These are phyloP conservation scores for Zea luxurians DNA, from an alignment of 176 grass and related monocot genomes.

Conservation along the genomic window DNA sequence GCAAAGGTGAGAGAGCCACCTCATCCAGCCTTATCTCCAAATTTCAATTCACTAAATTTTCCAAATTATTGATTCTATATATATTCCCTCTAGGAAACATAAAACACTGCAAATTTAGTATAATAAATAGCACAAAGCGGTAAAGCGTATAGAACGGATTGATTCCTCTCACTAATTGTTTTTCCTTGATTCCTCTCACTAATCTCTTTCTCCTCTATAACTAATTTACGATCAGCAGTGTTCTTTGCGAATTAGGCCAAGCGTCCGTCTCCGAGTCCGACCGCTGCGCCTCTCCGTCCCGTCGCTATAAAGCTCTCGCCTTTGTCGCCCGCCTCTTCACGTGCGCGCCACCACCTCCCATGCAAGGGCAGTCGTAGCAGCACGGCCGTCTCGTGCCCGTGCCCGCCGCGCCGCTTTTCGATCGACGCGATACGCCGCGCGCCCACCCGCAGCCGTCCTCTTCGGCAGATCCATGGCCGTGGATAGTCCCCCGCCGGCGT, in stretches of 20 bases:
- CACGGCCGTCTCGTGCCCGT: constrained; percentile 37
- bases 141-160: neutral
- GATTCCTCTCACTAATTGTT: too few species aligned
- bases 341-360: constrained; percentile 46
- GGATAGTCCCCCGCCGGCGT: constrained; percentile 34
- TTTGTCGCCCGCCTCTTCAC: constrained; percentile 60
- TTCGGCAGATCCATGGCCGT: constrained; percentile 45
- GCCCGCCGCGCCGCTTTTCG: neutral
- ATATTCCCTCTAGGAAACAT: neutral
- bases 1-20: neutral
- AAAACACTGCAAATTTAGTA: neutral
- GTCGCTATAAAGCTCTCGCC: constrained; percentile 42
- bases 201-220: neutral
- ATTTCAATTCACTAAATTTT: neutral
- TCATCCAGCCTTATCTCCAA: constrained; percentile 19
- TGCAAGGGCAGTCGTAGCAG: constrained; percentile 24
- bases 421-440: neutral
- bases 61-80: neutral
- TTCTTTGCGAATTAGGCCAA: neutral
- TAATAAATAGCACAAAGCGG: neutral
- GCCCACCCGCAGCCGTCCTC: neutral
- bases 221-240: neutral
- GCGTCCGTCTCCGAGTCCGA: constrained; percentile 9
- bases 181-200: too few species aligned
- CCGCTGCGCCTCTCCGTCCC: neutral